Evolutionary conservation across 805 yeast genomes (phyloP).

Genomic region (Starmera dryadoides): DNA sequence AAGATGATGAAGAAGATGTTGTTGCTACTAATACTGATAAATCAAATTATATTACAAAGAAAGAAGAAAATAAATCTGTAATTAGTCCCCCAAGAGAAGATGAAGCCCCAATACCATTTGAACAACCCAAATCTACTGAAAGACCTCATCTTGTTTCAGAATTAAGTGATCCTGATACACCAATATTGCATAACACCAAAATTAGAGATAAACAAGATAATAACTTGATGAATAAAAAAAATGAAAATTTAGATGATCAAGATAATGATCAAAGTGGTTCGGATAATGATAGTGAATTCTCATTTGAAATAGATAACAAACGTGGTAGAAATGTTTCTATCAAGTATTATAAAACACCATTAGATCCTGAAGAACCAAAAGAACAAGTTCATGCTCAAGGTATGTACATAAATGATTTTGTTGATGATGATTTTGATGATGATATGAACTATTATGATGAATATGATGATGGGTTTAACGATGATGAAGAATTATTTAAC

Average conservation of each 20-base stretch:
- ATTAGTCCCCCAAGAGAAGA: not conserved
- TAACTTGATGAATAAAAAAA: not conserved
- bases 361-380: constrained; percentile 14
- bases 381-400: constrained; percentile 21
- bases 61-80: not conserved
- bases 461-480: constrained; percentile 24
- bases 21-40: too few relatives aligned
- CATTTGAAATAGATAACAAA: constrained; percentile 38
- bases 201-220: too few relatives aligned
- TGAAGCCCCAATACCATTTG: not conserved
- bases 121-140: too few relatives aligned
- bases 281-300: constrained; percentile 30
- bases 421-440: constrained; percentile 35
- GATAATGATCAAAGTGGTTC: constrained; percentile 10
- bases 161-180: not conserved
- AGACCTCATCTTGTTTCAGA: not conserved
- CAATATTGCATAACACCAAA: too few relatives aligned
- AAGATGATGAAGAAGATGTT: not conserved
- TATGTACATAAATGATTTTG: constrained; percentile 30
- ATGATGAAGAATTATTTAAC: constrained; percentile 25
- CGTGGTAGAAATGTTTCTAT: constrained; percentile 49
- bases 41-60: too few relatives aligned
- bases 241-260: not conserved
- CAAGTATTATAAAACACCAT: constrained; percentile 37
- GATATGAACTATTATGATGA: constrained; percentile 31